phyloP scores from a whole-genome alignment of 305 asterid species.

The Stenogyne calaminthoides region DNA sequence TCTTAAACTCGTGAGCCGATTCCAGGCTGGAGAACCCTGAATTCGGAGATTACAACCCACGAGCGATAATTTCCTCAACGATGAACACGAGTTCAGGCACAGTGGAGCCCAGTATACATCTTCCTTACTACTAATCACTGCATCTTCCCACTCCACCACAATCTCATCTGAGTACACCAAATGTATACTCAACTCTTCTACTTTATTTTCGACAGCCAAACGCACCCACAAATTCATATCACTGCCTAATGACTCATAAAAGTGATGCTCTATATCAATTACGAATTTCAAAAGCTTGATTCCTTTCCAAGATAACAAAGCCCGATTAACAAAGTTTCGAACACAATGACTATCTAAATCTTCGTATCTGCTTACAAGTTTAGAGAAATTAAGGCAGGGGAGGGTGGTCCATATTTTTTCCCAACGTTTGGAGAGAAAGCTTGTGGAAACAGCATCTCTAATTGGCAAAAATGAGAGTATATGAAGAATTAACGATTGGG shows the following conservation, averaged over 20 bases:
- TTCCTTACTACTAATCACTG: not conserved
- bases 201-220: not conserved
- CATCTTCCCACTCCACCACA: not conserved
- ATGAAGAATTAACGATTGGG: not conserved
- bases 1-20: not conserved
- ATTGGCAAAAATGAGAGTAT: not conserved
- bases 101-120: not conserved
- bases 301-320: not conserved
- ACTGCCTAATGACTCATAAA: not conserved
- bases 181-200: not conserved
- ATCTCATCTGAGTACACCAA: not conserved
- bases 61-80: not conserved
- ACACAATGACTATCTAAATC: not conserved
- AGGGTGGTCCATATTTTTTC: not conserved
- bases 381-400: constrained; percentile 15
- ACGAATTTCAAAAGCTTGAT: not conserved
- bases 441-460: constrained; percentile 8
- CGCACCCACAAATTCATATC: not conserved
- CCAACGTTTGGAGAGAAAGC: not conserved
- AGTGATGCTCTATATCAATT: not conserved
- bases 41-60: constrained; percentile 2
- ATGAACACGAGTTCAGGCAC: constrained; percentile 4
- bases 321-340: not conserved
- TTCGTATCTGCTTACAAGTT: not conserved
- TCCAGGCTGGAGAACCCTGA: not conserved